phyloP scores from a whole-genome alignment of 768 basidiomycete genomes.

The Mycena kentingensis region DNA sequence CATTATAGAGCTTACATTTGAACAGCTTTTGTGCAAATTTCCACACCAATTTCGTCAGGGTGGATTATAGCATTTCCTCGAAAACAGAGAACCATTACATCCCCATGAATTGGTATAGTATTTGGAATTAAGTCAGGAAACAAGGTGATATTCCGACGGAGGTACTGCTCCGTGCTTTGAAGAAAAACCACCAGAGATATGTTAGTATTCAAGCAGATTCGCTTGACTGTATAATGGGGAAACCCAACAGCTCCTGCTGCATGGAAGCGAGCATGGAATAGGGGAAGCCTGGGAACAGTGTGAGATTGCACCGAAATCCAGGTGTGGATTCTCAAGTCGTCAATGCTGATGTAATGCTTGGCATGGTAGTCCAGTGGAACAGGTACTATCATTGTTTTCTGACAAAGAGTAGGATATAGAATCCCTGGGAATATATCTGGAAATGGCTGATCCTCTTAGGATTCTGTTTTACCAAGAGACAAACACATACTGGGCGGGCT shows the following conservation, averaged over 20 bases:
- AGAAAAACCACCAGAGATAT: background rate
- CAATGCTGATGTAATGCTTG: background rate
- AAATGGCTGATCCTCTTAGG: background rate
- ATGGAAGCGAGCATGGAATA: background rate
- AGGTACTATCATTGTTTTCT: background rate
- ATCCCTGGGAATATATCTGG: background rate
- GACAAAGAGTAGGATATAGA: background rate
- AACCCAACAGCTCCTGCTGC: background rate
- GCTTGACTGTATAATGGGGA: background rate
- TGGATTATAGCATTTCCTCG: background rate
- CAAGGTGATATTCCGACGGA: background rate
- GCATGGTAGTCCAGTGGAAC: background rate
- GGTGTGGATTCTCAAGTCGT: background rate
- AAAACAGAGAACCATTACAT: background rate
- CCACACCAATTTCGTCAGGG: no score
- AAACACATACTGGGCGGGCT: background rate
- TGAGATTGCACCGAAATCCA: background rate
- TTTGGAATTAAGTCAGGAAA: background rate
- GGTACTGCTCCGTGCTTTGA: background rate
- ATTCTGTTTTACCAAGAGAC: background rate
- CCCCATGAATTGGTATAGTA: background rate
- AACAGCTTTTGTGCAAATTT: no score
- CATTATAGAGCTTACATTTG: no score
- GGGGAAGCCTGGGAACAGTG: background rate
- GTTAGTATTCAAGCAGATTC: background rate